Conservation (phyloP, 2,329 filamentous ascomycete genomes). For the Aspergillus ochraceus region DNA sequence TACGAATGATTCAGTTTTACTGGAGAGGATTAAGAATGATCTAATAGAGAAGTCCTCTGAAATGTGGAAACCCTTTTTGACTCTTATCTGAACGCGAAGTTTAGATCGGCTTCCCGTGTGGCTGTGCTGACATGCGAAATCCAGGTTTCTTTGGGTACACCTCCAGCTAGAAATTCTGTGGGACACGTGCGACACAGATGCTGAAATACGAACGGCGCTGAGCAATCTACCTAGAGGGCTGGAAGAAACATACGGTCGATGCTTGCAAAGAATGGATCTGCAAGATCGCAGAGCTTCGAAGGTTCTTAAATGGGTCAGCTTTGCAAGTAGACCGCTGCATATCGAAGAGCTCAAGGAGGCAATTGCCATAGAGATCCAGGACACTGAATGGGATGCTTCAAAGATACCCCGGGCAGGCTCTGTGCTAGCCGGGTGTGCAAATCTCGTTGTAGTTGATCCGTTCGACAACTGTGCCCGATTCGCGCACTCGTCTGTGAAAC, state of each 20-base stretch:
- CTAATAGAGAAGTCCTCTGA: not conserved
- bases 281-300: conserved; percentile 9
- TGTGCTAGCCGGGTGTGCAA: conserved; percentile 22
- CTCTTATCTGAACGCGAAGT: no score
- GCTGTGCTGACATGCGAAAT: conserved; percentile 2
- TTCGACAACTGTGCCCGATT: conserved; percentile 20
- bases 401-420: conserved; percentile 16
- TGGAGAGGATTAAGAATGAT: conserved; percentile 3
- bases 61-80: conserved; percentile 1
- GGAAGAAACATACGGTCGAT: conserved; percentile 21
- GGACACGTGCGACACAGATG: conserved; percentile 20
- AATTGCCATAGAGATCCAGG: conserved; percentile 16
- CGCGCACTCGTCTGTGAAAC: conserved; percentile 21
- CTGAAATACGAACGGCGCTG: conserved; percentile 17
- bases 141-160: conserved; percentile 24
- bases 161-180: conserved; percentile 25
- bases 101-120: no score
- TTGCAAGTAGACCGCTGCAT: conserved; percentile 20
- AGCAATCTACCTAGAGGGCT: conserved; percentile 16
- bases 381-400: conserved; percentile 15
- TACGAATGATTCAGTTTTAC: conserved; percentile 13
- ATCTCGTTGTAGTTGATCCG: conserved; percentile 20
- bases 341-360: conserved; percentile 24
- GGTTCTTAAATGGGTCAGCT: conserved; percentile 23
- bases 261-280: conserved; percentile 15